These are phyloP conservation scores for Begonia loranthoides DNA, from an alignment of 306 rosid species.

Conservation along the genomic window DNA sequence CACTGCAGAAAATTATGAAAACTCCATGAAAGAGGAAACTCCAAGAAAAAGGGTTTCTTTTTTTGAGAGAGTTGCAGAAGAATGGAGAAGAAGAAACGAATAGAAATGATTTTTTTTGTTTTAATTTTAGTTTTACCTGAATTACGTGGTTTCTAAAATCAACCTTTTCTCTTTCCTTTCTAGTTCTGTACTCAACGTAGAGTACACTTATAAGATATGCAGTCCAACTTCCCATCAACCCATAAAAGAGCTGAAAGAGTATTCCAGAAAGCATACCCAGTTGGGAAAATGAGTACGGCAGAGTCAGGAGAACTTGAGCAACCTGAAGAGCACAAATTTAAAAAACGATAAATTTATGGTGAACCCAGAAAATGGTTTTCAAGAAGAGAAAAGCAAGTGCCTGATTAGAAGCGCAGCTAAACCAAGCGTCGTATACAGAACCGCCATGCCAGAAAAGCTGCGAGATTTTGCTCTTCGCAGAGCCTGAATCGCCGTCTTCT, in stretches of 20 bases:
- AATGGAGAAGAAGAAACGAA: background rate
- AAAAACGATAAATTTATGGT: background rate
- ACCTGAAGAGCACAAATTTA: slow-evolving; percentile 34
- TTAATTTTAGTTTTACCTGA: too few species aligned
- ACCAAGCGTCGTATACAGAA: slow-evolving; percentile 98
- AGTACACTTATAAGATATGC: slow-evolving; percentile 88
- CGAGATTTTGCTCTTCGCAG: slow-evolving; percentile 41
- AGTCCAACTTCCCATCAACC: slow-evolving; percentile 97
- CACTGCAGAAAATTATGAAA: slow-evolving; percentile 32
- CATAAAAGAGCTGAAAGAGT: slow-evolving; percentile 83
- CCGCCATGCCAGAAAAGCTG: slow-evolving; percentile 83
- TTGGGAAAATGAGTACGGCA: slow-evolving; percentile 95
- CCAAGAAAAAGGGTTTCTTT: background rate
- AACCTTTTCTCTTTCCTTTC: slow-evolving; percentile 92
- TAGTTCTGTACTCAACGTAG: slow-evolving; percentile 90
- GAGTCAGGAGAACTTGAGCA: slow-evolving; percentile 92
- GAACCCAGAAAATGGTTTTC: slow-evolving; percentile 2
- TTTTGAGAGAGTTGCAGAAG: too few species aligned
- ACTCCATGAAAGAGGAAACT: background rate
- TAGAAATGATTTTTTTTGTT: background rate
- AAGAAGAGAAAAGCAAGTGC: slow-evolving; percentile 14
- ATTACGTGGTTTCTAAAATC: slow-evolving; percentile 94
- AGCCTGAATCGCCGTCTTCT: slow-evolving; percentile 46
- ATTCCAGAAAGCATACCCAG: slow-evolving; percentile 91
- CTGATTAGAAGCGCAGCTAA: slow-evolving; percentile 97